These are phyloP conservation scores for Saussurea involucrata DNA, from an alignment of 129 eudicot genomes.

Conservation along the genomic window DNA sequence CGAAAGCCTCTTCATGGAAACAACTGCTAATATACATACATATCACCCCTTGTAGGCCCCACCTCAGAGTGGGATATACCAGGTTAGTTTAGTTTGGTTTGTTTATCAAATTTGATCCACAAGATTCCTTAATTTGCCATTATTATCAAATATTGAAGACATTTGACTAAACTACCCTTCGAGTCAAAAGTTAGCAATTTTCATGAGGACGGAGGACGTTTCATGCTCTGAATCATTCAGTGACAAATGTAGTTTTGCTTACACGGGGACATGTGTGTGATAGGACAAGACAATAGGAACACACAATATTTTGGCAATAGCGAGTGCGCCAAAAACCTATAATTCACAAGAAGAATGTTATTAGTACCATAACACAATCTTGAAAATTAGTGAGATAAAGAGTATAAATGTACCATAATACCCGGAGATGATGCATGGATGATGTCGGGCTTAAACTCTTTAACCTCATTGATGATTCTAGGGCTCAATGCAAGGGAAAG, in stretches of 20 bases:
- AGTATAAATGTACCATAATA: constrained; percentile 60
- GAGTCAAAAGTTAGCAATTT: background rate
- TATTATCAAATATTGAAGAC: background rate
- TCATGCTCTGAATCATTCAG: background rate
- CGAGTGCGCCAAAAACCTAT: constrained; percentile 94
- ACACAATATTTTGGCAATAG: constrained; percentile 80
- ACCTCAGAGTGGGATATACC: background rate
- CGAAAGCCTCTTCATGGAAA: background rate
- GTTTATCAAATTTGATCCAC: background rate
- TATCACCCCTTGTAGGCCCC: background rate
- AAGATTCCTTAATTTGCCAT: background rate
- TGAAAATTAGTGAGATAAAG: background rate
- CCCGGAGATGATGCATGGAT: constrained; percentile 98
- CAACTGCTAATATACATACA: background rate
- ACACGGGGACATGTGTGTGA: constrained; percentile 99
- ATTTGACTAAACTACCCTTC: background rate
- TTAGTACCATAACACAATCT: background rate
- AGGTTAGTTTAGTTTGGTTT: background rate
- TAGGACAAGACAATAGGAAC: constrained; percentile 98
- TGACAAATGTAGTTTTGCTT: constrained; percentile 34
- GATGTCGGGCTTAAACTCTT: constrained; percentile 88
- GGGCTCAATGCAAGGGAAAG: constrained; percentile 98
- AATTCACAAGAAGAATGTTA: constrained; percentile 15
- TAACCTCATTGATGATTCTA: constrained; percentile 88
- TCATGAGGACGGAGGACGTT: background rate